Percentiles rank a stretch among this genome's conserved stretches.
Conservation (phyloP, 2,329 filamentous ascomycete genomes). For the Whalleya microplaca region DNA sequence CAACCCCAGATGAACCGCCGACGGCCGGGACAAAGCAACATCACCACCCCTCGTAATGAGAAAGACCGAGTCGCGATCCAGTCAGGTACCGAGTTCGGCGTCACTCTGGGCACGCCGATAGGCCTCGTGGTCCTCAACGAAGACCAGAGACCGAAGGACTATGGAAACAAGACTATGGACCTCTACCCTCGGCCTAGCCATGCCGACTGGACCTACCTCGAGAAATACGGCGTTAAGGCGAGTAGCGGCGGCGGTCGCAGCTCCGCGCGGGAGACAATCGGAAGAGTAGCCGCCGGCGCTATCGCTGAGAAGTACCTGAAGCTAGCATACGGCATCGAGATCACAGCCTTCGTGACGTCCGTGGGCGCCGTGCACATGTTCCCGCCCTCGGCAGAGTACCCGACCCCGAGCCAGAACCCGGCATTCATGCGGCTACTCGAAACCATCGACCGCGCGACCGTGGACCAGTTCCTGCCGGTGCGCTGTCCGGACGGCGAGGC, state of each 20-base stretch:
- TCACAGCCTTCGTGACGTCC: slow-evolving; percentile 86
- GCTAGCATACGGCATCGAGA: slow-evolving; percentile 82
- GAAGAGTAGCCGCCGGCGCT: slow-evolving; percentile 85
- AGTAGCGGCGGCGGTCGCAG: slow-evolving; percentile 87
- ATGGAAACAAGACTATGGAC: slow-evolving; percentile 88
- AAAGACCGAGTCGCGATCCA: slow-evolving; percentile 91
- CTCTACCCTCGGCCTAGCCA: slow-evolving; percentile 88
- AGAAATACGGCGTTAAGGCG: slow-evolving; percentile 96
- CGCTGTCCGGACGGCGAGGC: slow-evolving; percentile 76
- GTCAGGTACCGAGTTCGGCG: slow-evolving; percentile 86
- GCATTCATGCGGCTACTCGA: slow-evolving; percentile 76
- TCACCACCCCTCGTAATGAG: slow-evolving; percentile 92
- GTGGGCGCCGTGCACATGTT: slow-evolving; percentile 82
- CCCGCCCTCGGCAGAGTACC: slow-evolving; percentile 69
- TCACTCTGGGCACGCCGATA: slow-evolving; percentile 90
- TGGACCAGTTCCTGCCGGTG: slow-evolving; percentile 84
- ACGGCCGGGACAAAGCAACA: slow-evolving; percentile 83
- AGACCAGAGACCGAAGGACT: slow-evolving; percentile 91
- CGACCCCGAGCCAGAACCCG: slow-evolving; percentile 73
- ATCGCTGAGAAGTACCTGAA: slow-evolving; percentile 92
- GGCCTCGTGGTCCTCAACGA: slow-evolving; percentile 86
- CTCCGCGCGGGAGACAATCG: slow-evolving; percentile 94
- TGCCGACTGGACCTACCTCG: slow-evolving; percentile 95
- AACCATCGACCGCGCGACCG: slow-evolving; percentile 71
- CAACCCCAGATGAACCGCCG: slow-evolving; percentile 93